phyloP scores from a whole-genome alignment of 2,329 filamentous ascomycete species.

The Epichloe typhina region DNA sequence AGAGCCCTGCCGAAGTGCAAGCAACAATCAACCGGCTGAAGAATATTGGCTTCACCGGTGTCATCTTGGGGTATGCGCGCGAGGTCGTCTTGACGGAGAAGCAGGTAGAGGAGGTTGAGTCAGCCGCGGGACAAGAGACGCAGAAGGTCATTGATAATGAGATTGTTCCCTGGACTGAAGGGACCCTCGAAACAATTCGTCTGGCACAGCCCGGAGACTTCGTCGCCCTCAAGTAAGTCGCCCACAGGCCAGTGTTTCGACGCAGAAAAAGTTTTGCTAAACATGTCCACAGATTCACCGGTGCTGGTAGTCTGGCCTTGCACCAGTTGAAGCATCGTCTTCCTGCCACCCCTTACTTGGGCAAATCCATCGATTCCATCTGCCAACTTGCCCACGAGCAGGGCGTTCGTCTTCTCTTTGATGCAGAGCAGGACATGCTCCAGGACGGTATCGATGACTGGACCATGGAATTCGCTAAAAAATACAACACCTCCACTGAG shows the following conservation, averaged over 20 bases:
- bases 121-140: slow-evolving; percentile 32
- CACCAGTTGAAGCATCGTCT: slow-evolving; percentile 50
- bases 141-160: slow-evolving; percentile 41
- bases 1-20: slow-evolving; percentile 54
- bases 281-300: slow-evolving; percentile 50
- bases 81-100: slow-evolving; percentile 60
- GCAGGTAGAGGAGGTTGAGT: slow-evolving; percentile 31
- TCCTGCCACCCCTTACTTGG: slow-evolving; percentile 50
- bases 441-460: slow-evolving; percentile 72
- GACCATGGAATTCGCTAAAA: slow-evolving; percentile 63
- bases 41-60: slow-evolving; percentile 64
- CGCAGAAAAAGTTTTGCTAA: neutral
- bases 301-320: slow-evolving; percentile 63
- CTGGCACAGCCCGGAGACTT: slow-evolving; percentile 52
- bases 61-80: slow-evolving; percentile 72
- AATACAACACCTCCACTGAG: slow-evolving; percentile 56
- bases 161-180: slow-evolving; percentile 57
- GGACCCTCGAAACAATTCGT: slow-evolving; percentile 59
- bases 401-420: slow-evolving; percentile 64
- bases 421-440: slow-evolving; percentile 71
- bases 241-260: too few relatives aligned
- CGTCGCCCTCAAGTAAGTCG: slow-evolving; percentile 46
- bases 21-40: slow-evolving; percentile 53
- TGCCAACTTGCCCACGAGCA: slow-evolving; percentile 58
- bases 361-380: slow-evolving; percentile 57